Base-by-base conservation (phyloP, 208 protist genomes). In the Trypanosoma avium region DNA sequence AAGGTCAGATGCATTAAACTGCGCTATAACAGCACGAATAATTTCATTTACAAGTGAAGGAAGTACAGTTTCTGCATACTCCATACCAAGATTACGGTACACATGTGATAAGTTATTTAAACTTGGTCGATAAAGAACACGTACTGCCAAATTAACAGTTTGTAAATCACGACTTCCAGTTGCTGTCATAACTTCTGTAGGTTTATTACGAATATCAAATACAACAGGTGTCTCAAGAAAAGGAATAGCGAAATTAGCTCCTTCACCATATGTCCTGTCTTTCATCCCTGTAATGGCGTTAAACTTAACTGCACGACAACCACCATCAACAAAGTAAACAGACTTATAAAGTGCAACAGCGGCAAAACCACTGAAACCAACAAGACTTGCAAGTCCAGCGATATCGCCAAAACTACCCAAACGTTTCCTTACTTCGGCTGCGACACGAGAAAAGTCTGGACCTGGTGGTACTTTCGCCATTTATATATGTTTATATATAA, bases 41-140 rank as follows among this genome's bases (percentile, higher is more conserved):
- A 99, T 98, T 81, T 99, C 98, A 75, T 99, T 99, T 32, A 97
- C 93, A 32, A 99, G 97, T 1, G 97, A 99, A 4, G 98, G 98
- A 50, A 99, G 82, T 10, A 99, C 97, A 47, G 97, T 96, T 69
- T 99, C 96, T 30, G 96, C 96, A 85, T 98, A 99, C 73, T 99
- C 97, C 47, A 92, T 81, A 40, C 98, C 98, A 27, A 99, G 82
- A 52, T 92, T 83, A 53, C 90, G 84, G 70, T 98, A 99, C 45
- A 99, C 97, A 30, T 86, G 62, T 59, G 97, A 93, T 22, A 99
- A 85, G 53, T 95, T 70, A 22, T 88, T 74, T 10, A 90, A 70
- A 55, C 90, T 88, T 26, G 98, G 98, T 50, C 98, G 95, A 67
- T 96, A 98, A 24, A 99, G 91, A 35, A 99, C 97, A 84, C 98